Conservation (phyloP, 805 yeast species). For the Yarrowia sp. region DNA sequence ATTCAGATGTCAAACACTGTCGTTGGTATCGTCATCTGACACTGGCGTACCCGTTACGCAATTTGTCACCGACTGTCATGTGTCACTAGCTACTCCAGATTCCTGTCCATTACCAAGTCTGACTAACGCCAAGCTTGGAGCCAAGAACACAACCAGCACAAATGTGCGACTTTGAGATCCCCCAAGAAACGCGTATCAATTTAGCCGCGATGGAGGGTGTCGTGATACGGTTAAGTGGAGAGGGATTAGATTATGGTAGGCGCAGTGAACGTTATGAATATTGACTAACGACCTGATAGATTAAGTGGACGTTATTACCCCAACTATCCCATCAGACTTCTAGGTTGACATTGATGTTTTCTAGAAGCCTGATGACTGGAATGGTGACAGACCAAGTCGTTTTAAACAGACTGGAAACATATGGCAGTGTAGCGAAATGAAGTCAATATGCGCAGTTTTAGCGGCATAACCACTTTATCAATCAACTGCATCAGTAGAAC, state of each 20-base stretch:
- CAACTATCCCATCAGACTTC: background rate
- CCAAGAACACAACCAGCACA: background rate
- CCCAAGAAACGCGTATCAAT: background rate
- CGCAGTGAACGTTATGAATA: background rate
- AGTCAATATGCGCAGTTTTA: no score
- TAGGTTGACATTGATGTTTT: background rate
- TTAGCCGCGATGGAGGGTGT: background rate
- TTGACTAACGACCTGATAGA: background rate
- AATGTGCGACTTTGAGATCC: background rate
- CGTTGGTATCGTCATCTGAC: no score
- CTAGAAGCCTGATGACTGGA: background rate
- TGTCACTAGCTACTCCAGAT: no score
- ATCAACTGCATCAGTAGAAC: no score
- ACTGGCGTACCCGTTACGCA: no score
- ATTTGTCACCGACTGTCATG: no score
- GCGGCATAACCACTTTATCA: no score
- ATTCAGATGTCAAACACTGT: no score
- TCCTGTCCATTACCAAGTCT: background rate
- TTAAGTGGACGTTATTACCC: no score
- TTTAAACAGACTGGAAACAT: no score
- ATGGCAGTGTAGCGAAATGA: no score
- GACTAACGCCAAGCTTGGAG: background rate
- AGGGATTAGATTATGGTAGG: background rate
- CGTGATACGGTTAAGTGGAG: background rate
- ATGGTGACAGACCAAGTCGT: no score